A percentile compares a stretch with the other conserved stretches of the same genome.
These are phyloP conservation scores for Bryoerythrophyllum caledonicum DNA, from an alignment of 225 moss, liverwort and hornwort genomes.

Conservation along the genomic window DNA sequence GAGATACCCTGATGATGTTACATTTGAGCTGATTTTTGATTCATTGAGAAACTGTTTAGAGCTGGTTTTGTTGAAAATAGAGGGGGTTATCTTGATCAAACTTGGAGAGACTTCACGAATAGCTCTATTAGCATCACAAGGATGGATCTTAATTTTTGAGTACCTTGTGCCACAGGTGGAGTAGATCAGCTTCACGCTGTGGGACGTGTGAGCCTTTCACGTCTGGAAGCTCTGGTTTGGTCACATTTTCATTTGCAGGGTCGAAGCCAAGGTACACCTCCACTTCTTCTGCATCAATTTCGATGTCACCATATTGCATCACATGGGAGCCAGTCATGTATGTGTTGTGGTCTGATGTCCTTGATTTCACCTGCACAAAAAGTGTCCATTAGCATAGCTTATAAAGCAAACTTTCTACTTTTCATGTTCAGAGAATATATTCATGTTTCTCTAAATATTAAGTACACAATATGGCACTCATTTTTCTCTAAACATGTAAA, in stretches of 20 bases:
- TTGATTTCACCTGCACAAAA: conserved; percentile 63
- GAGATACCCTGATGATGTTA: too few species aligned
- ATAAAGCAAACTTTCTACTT: too few species aligned
- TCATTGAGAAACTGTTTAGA: too few species aligned
- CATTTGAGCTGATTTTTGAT: too few species aligned
- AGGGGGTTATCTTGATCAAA: too few species aligned
- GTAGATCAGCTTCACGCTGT: conserved; percentile 89
- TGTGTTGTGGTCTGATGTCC: conserved; percentile 80
- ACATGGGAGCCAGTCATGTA: conserved; percentile 81
- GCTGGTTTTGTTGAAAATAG: too few species aligned
- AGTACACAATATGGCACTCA: too few species aligned
- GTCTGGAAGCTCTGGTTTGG: conserved; percentile 32
- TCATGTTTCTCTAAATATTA: too few species aligned
- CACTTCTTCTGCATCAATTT: conserved; percentile 45
- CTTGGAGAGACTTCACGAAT: too few species aligned
- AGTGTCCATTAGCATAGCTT: too few species aligned
- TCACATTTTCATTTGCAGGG: conserved; percentile 52
- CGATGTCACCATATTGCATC: conserved; percentile 85
- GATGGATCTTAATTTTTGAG: background rate
- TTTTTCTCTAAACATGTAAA: too few species aligned
- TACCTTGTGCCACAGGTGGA: conserved; percentile 95
- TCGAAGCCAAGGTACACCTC: conserved; percentile 55
- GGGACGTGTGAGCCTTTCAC: conserved; percentile 32
- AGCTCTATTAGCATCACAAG: background rate
- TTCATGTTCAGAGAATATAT: too few species aligned